A percentile compares a stretch with the other conserved stretches of the same genome.
Conservation (phyloP, 805 yeast genomes). For the Candida palmyrensis region DNA sequence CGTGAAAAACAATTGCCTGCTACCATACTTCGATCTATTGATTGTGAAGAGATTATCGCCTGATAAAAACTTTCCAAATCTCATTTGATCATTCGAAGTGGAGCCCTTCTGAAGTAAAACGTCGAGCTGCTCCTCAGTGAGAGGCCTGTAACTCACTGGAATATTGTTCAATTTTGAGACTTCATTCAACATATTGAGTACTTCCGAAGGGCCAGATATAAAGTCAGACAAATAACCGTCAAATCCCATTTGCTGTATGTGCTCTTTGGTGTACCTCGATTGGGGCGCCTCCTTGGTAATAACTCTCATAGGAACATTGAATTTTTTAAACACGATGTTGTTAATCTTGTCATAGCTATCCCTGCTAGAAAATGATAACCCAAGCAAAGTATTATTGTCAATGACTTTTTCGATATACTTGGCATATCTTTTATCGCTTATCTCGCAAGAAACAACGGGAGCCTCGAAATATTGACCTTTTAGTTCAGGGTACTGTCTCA, state of each 20-base stretch:
- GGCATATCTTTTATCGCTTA: slow-evolving; percentile 45
- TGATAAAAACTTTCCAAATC: slow-evolving; percentile 55
- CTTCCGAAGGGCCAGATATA: slow-evolving; percentile 66
- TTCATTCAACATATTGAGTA: slow-evolving; percentile 67
- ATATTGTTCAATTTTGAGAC: slow-evolving; percentile 43
- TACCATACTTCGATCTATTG: slow-evolving; percentile 60
- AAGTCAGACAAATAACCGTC: slow-evolving; percentile 76
- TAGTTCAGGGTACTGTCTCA: slow-evolving; percentile 34
- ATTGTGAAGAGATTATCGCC: slow-evolving; percentile 51
- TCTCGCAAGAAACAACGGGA: slow-evolving; percentile 60
- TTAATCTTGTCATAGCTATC: slow-evolving; percentile 46
- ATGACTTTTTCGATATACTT: slow-evolving; percentile 54
- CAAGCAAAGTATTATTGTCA: slow-evolving; percentile 46
- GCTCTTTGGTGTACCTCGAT: slow-evolving; percentile 18
- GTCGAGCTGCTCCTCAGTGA: slow-evolving; percentile 37
- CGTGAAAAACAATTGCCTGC: slow-evolving; percentile 43
- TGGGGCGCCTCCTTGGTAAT: slow-evolving; percentile 15
- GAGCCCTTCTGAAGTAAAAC: slow-evolving; percentile 28
- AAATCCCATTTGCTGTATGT: slow-evolving; percentile 54
- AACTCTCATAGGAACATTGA: slow-evolving; percentile 57
- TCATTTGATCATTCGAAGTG: slow-evolving; percentile 28
- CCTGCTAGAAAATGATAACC: slow-evolving; percentile 58
- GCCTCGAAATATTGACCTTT: slow-evolving; percentile 58
- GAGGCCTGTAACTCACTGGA: slow-evolving; percentile 55
- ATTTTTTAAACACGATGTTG: slow-evolving; percentile 26